Evolutionary conservation across 768 basidiomycete genomes (phyloP), one percentile per base, ranked within the genome.

Genomic region (Boletus rubropictus): DNA sequence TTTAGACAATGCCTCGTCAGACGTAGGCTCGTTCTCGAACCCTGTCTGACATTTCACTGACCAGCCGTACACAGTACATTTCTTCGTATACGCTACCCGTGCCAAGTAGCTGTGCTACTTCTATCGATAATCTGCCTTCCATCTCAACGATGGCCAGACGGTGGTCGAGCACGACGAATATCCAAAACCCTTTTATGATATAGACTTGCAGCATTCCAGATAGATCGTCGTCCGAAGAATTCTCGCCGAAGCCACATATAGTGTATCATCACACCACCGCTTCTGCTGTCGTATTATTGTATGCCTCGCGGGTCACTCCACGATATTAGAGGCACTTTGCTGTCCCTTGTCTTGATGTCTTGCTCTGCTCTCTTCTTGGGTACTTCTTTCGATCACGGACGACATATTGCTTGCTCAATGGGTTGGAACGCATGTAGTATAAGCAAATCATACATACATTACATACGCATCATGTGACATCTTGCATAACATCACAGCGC

Each of bases 91-190:
- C 59, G 18, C 49, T 68, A 2, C 55, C 66, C 20, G 5, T 55
- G 20, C 43, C 59, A 20, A 56, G 52, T 52, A 58, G 54, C 55
- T 68, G 64, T 37, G 50, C 61, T 53, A 54, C 64, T n/a, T 52
- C 64, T 4, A 53, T 65, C 17, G 64, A 65, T 39, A 66, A 64
- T 47, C 59, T 66, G 9, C 64, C 64, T 0, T 55, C 66, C 39
- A 69, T 68, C 40, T 67, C 69, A 3, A 56, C 66, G 2, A 56
- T 71, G 56, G 56, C 61, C n/a, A 62, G 69, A 32, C 64, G 69
- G 17, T 70, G 69, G 69, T 63, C 70, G 2, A 58, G 53, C 34
- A 57, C 69, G n/a, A 55, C 63, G 5, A 65, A 52, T 17, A 54
- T 62, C 22, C 66, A 66, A 21, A 57, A 65, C 17, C 61, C 62